A percentile compares a stretch with the other conserved stretches of the same genome.
Evolutionary conservation across 306 rosid species (phyloP).

Genomic region (Leucaena leucocephala): DNA sequence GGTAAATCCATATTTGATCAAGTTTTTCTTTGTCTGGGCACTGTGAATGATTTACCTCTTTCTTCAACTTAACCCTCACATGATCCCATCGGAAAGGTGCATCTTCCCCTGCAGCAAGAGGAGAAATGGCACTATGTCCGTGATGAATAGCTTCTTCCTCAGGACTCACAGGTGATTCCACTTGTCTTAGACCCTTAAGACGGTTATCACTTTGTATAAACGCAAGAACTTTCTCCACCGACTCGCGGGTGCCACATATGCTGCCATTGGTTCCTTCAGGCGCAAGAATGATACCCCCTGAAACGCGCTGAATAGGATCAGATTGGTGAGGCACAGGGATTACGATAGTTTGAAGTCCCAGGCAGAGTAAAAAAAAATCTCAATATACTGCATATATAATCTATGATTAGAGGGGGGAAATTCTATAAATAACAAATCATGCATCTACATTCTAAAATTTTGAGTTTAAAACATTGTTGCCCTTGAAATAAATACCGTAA

Average conservation of each 20-base stretch:
- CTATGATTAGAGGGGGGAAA: neutral
- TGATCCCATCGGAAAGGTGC: slow-evolving; percentile 95
- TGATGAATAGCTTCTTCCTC: slow-evolving; percentile 96
- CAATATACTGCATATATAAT: neutral
- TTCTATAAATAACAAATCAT: neutral
- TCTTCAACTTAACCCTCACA: slow-evolving; percentile 95
- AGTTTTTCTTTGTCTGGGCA: slow-evolving; percentile 12
- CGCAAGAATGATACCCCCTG: slow-evolving; percentile 95
- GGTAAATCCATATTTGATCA: slow-evolving; percentile 13
- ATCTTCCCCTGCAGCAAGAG: slow-evolving; percentile 95
- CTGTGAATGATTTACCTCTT: slow-evolving; percentile 59
- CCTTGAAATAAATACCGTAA: neutral
- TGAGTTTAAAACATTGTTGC: neutral
- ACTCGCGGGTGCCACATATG: slow-evolving; percentile 77
- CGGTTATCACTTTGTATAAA: slow-evolving; percentile 69
- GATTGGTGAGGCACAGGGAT: slow-evolving; percentile 51
- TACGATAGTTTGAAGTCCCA: slow-evolving; percentile 15
- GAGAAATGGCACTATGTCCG: slow-evolving; percentile 75
- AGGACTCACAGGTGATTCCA: slow-evolving; percentile 87
- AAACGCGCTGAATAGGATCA: slow-evolving; percentile 86
- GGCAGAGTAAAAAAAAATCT: slow-evolving; percentile 11
- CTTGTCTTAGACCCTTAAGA: slow-evolving; percentile 65
- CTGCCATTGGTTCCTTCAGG: slow-evolving; percentile 95
- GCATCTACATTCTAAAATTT: neutral
- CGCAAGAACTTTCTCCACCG: slow-evolving; percentile 75